These are phyloP conservation scores for Fusarium brevicatenulatum DNA, from an alignment of 2,329 filamentous ascomycete genomes.

Conservation along the genomic window DNA sequence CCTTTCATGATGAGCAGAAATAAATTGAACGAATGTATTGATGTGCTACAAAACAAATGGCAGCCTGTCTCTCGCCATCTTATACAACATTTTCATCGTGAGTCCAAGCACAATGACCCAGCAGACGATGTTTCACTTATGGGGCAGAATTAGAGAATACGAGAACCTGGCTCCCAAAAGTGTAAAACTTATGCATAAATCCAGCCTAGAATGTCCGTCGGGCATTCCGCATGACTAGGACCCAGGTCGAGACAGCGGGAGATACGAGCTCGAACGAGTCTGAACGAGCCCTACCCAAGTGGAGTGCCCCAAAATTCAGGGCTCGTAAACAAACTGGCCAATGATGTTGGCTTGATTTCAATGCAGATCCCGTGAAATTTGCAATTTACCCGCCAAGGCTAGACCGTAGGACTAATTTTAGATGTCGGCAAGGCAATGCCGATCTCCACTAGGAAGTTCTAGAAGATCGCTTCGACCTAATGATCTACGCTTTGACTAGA, in stretches of 20 bases:
- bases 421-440: slow-evolving; percentile 3
- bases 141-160: slow-evolving; percentile 8
- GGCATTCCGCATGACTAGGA: neutral
- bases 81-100: neutral
- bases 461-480: neutral
- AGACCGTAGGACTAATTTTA: slow-evolving; percentile 12
- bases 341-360: neutral
- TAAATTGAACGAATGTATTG: neutral
- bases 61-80: neutral
- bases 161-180: neutral
- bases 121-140: slow-evolving; percentile 1
- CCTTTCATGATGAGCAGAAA: slow-evolving; percentile 10
- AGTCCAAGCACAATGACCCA: neutral
- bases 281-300: neutral
- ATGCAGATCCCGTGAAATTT: neutral
- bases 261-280: neutral
- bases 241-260: neutral
- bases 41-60: neutral
- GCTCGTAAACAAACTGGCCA: neutral
- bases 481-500: neutral
- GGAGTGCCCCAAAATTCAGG: neutral
- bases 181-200: neutral
- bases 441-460: neutral
- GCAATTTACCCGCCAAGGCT: neutral
- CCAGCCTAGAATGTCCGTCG: neutral